Conservation (phyloP, 129 eudicot species). For the Apium graveolens region DNA sequence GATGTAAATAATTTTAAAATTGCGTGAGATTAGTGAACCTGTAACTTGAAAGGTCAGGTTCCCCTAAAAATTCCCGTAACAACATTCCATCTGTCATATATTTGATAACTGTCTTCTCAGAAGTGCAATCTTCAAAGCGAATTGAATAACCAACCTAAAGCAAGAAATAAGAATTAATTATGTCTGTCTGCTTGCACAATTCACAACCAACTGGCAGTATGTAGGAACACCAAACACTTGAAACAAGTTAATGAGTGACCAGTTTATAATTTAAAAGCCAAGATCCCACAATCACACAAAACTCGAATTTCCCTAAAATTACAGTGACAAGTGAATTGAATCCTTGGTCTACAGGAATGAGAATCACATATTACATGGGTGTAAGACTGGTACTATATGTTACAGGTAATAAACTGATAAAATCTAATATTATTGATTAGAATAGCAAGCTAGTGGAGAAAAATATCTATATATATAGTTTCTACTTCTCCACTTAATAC, state of each 20-base stretch:
- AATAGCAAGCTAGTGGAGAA: neutral
- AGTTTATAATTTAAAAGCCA: neutral
- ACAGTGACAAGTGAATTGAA: neutral
- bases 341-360: neutral
- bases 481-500: neutral
- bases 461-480: no score
- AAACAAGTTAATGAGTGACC: neutral
- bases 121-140: slow-evolving; percentile 81
- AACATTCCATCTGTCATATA: slow-evolving; percentile 91
- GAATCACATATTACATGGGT: neutral
- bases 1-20: neutral
- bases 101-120: slow-evolving; percentile 63
- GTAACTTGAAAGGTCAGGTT: slow-evolving; percentile 71
- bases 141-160: slow-evolving; percentile 73
- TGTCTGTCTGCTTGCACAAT: neutral
- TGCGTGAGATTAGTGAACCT: slow-evolving; percentile 26
- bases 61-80: slow-evolving; percentile 68
- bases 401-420: neutral
- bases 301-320: neutral
- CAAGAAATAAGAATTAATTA: neutral
- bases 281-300: neutral
- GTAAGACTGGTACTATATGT: neutral
- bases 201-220: neutral
- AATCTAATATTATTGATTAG: neutral
- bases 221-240: neutral